Base-by-base conservation (phyloP, 108 stramenopile genomes). In the Chaetoceros muelleri region DNA sequence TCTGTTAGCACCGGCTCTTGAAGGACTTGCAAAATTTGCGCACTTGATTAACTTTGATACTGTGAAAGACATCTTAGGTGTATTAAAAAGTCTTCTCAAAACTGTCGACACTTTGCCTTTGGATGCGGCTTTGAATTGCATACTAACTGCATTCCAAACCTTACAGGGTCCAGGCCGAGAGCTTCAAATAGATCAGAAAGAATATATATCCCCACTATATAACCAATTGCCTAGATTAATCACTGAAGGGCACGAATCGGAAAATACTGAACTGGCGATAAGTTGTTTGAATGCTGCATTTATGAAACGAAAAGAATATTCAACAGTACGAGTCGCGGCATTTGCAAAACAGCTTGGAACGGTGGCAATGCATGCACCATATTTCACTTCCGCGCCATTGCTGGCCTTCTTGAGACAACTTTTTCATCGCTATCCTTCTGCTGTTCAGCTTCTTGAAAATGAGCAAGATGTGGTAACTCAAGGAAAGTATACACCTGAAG, bases 11-110 rank as follows among this genome's bases (percentile, higher is more conserved):
- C 58, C 67, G 20, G 81, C 82, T 17, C 55, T 94, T 46, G 76
- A 82, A 23, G 93, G 93, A 5, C 72, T 94, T 34, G 87, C 89
- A 28, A 85, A 85, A 52, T 84, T 85, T 65, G 84, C 84, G 10
- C 93, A 94, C 64, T 66, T 94, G 2, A 91, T 94, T 51, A 85
- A 90, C 55, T 72, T 85, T 17, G 79, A 85, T 51, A 90, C 87
- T 1, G 85, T 89, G 26, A 64, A 78, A 18, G 84, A 90, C 60
- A 68, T 94, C 19, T 58, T 94, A 53, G 78, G 53, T 23, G 86
- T 90, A 5, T 62, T 93, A 29, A 87, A 83, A 51, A 61, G 76
- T 19, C 53, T 93, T 46, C 57, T 93, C 54, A 67, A 67, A 29
- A 56, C 75, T 29, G 80, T 76, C 1, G 80, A 87, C 40, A 57